Evolutionary conservation across 2,329 filamentous ascomycete species (phyloP), one percentile per base, ranked within the genome.

Genomic region (Aspergillus sp.): DNA sequence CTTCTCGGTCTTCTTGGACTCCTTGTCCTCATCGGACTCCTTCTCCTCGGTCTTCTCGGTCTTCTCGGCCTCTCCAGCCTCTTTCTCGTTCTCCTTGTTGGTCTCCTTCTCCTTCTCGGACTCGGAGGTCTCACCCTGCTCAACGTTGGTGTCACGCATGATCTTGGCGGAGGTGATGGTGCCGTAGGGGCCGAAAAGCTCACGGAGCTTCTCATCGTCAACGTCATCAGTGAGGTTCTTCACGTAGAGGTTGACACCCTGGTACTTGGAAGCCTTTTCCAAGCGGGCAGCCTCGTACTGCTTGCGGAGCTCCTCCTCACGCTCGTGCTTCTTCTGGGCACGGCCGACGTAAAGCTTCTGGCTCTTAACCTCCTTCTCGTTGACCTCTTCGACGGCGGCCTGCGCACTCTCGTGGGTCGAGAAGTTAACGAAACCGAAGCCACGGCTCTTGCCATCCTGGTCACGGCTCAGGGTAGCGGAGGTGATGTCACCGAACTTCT

Each of bases 271-370:
- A 69, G 90, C 90, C 80, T 98, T 98, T 81, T 98, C 93, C 61
- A 94, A 79, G 62, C 93, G 91, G 61, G 90, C 90, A 63, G 91
- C 91, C 74, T 98, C 93, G 72, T 98, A 97, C 65, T 95, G 95
- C 79, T 89, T 95, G 76, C 93, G 90, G 49, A 98, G 85, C 75
- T 98, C 93, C 76, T 98, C 93, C 78, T 98, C 93, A 63, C 93
- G 93, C 78, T 98, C 93, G 69, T 97, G 93, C 81, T 98, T 98
- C 88, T 98, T 98, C 79, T 97, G 93, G 46, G 93, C 93, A 69
- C 93, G 90, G 58, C 93, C 93, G 57, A 98, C 93, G 66, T 98
- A 98, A 48, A 98, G 82, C 67, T 94, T 93, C 77, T 97, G 90
- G 49, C 88, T 87, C 65, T 86, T 87, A 79, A 95, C 90, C 41